Evolutionary conservation across 192 early-diverging fungal species (phyloP).

Genomic region (Tieghemiomyces parasiticus): DNA sequence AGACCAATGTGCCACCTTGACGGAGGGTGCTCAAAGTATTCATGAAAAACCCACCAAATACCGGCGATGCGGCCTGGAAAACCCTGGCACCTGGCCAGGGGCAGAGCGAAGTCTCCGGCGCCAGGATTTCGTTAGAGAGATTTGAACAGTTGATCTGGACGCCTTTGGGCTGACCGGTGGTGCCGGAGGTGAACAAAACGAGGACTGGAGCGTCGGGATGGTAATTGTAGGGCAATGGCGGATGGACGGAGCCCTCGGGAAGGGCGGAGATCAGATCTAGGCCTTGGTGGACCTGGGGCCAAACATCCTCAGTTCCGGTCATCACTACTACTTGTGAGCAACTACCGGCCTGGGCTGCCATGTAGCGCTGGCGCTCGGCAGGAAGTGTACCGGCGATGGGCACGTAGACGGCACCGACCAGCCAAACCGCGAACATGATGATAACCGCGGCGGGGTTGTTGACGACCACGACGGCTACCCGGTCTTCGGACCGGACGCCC

Average conservation of each 20-base stretch:
- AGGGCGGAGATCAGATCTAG: not conserved
- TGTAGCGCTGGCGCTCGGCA: not conserved
- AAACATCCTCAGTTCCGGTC: not conserved
- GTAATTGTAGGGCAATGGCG: not conserved
- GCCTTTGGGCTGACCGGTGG: constrained; percentile 21
- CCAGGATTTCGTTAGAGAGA: not conserved
- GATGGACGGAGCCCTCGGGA: not conserved
- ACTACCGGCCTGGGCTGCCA: not conserved
- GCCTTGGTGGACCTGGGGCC: not conserved
- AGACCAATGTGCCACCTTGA: not conserved
- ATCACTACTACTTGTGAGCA: not conserved
- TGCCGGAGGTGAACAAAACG: constrained; percentile 17
- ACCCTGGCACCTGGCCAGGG: not conserved
- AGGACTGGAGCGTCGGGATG: not conserved
- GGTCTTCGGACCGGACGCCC: not conserved
- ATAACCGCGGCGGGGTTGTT: not conserved
- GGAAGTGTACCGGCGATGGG: not conserved
- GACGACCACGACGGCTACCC: not conserved
- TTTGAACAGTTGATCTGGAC: constrained; percentile 9
- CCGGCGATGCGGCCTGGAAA: not conserved
- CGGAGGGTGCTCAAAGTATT: not conserved
- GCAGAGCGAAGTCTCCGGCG: too few species aligned
- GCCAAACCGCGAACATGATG: not conserved
- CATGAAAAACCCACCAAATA: not conserved
- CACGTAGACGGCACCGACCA: not conserved